Evolutionary conservation across 805 yeast genomes (phyloP).

Genomic region (Wickerhamiella nectarea): DNA sequence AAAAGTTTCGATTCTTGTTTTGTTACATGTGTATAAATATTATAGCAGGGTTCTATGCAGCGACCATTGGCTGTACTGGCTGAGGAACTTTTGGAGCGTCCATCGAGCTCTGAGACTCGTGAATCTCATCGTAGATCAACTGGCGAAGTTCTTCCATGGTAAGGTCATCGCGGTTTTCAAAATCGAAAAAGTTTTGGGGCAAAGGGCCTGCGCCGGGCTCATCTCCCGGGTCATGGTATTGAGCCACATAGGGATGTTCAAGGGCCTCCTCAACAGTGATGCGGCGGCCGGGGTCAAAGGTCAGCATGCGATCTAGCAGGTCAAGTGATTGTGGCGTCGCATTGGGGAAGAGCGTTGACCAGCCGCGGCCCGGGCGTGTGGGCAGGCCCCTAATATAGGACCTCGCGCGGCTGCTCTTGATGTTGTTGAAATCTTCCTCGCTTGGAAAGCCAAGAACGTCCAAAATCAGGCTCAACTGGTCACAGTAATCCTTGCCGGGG

Average conservation of each 20-base stretch:
- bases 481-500: conserved; percentile 91
- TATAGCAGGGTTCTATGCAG: background rate
- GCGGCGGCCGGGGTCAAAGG: conserved; percentile 76
- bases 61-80: conserved; percentile 11
- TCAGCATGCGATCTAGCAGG: conserved; percentile 58
- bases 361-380: conserved; percentile 29
- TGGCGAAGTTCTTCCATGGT: conserved; percentile 61
- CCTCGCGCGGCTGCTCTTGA: conserved; percentile 81
- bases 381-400: conserved; percentile 82
- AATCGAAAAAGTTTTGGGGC: conserved; percentile 78
- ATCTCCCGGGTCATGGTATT: conserved; percentile 90
- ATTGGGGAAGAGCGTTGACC: conserved; percentile 45
- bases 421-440: conserved; percentile 49
- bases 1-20: too few species aligned
- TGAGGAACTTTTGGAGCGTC: conserved; percentile 7
- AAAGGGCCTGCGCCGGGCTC: conserved; percentile 52
- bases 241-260: conserved; percentile 70
- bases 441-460: conserved; percentile 87
- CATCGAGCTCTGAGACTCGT: conserved; percentile 2
- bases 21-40: too few species aligned
- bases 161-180: conserved; percentile 57
- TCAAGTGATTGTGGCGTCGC: conserved; percentile 85
- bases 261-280: conserved; percentile 82
- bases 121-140: conserved; percentile 66
- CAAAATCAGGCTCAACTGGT: conserved; percentile 79